Evolutionary conservation across 129 eudicot genomes (phyloP).

Genomic region (Cynara cardunculus): DNA sequence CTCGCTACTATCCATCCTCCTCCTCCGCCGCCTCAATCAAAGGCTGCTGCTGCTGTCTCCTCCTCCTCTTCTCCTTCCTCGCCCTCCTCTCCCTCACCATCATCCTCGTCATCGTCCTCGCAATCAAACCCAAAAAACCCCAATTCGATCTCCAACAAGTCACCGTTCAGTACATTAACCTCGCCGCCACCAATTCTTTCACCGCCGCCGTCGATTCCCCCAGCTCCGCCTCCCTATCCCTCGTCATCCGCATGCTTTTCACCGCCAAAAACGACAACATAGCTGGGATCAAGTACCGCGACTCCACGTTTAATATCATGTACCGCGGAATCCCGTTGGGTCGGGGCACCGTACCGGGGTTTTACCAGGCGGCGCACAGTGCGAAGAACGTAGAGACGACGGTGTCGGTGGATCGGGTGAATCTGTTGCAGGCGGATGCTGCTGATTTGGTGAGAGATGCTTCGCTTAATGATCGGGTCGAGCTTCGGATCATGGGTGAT

Average conservation of each 20-base stretch:
- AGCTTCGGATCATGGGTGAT: slow-evolving; percentile 77
- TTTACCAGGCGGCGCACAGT: slow-evolving; percentile 76
- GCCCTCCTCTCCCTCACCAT: slow-evolving; percentile 74
- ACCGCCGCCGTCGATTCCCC: slow-evolving; percentile 27
- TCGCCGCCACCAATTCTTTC: slow-evolving; percentile 29
- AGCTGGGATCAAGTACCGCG: slow-evolving; percentile 78
- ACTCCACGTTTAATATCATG: slow-evolving; percentile 69
- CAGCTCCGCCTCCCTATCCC: slow-evolving; percentile 50
- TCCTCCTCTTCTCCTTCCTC: slow-evolving; percentile 88
- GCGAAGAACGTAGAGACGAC: slow-evolving; percentile 39
- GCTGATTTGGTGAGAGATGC: slow-evolving; percentile 67
- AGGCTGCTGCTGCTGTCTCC: slow-evolving; percentile 97
- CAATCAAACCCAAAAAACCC: slow-evolving; percentile 80
- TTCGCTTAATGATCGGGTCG: slow-evolving; percentile 75
- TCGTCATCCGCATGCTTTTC: slow-evolving; percentile 51
- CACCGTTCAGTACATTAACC: slow-evolving; percentile 54
- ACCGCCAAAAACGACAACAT: slow-evolving; percentile 65
- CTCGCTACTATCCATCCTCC: slow-evolving; percentile 27
- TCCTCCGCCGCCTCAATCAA: slow-evolving; percentile 72
- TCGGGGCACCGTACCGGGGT: slow-evolving; percentile 59
- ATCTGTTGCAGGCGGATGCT: slow-evolving; percentile 68
- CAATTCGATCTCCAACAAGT: slow-evolving; percentile 84
- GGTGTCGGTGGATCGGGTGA: slow-evolving; percentile 66
- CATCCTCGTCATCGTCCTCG: slow-evolving; percentile 68
- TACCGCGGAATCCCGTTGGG: slow-evolving; percentile 91